Conservation (phyloP, 768 basidiomycete genomes). For the Podaxis sp. region DNA sequence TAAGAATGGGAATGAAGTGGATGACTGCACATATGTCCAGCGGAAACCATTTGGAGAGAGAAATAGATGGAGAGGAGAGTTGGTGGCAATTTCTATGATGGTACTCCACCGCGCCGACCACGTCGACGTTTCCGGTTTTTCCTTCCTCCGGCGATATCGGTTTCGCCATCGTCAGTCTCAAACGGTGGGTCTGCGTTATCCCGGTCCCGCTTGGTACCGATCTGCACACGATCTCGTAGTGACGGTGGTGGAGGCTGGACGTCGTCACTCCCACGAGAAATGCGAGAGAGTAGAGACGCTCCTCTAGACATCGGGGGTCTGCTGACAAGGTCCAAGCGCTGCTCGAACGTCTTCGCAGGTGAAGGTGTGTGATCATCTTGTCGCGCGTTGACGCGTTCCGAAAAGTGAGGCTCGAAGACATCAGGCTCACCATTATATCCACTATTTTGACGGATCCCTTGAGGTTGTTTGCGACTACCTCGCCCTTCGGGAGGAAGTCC, state of each 20-base stretch:
- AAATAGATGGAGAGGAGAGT: neutral
- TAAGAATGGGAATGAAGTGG: constrained; percentile 4
- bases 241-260: constrained; percentile 1
- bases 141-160: neutral
- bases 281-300: constrained; percentile 8
- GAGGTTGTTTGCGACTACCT: constrained; percentile 1
- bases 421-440: constrained; percentile 9
- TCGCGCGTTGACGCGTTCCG: constrained; percentile 10
- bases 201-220: constrained; percentile 10
- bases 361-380: constrained; percentile 2
- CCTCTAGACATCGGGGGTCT: constrained; percentile 3
- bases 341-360: constrained; percentile 8
- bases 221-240: constrained; percentile 13
- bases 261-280: constrained; percentile 7
- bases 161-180: constrained; percentile 6
- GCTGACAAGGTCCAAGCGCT: neutral
- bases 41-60: neutral
- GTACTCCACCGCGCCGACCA: neutral
- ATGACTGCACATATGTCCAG: constrained; percentile 2
- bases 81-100: constrained; percentile 5
- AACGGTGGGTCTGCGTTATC: constrained; percentile 1
- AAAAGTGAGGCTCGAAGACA: constrained; percentile 8
- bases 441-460: constrained; percentile 5
- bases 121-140: constrained; percentile 5
- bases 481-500: neutral